A percentile compares a stretch with the other conserved stretches of the same genome.
These are phyloP conservation scores for Fraxinus sp. DNA, from an alignment of 305 asterid species.

Conservation along the genomic window DNA sequence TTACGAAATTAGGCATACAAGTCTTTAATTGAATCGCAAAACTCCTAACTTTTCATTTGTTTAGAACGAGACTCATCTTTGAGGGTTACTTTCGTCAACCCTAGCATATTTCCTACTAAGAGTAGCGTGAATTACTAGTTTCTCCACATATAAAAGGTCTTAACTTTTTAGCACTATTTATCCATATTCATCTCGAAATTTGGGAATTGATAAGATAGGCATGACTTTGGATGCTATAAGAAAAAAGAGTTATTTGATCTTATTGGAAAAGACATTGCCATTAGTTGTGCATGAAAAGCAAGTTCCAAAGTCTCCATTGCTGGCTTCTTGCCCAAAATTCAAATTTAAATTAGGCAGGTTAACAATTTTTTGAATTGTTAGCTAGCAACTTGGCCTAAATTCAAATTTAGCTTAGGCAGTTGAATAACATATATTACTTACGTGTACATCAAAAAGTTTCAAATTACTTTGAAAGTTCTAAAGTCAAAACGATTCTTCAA, in stretches of 20 bases:
- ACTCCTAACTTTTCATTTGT: background rate
- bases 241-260: background rate
- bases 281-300: background rate
- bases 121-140: background rate
- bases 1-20: background rate
- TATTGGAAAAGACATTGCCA: background rate
- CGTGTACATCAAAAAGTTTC: background rate
- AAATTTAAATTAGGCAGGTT: background rate
- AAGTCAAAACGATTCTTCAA: background rate
- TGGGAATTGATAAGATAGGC: background rate
- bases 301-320: background rate
- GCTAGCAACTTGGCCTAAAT: background rate
- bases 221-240: background rate
- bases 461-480: background rate
- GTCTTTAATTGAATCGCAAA: background rate
- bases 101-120: background rate
- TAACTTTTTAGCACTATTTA: background rate
- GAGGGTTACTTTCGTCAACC: background rate
- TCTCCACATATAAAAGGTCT: background rate
- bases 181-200: background rate
- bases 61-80: background rate
- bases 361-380: background rate
- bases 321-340: background rate
- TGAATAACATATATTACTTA: background rate
- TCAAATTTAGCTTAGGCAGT: background rate